phyloP scores from a whole-genome alignment of 2,329 filamentous ascomycete genomes.

The Neofusicoccum ribis region DNA sequence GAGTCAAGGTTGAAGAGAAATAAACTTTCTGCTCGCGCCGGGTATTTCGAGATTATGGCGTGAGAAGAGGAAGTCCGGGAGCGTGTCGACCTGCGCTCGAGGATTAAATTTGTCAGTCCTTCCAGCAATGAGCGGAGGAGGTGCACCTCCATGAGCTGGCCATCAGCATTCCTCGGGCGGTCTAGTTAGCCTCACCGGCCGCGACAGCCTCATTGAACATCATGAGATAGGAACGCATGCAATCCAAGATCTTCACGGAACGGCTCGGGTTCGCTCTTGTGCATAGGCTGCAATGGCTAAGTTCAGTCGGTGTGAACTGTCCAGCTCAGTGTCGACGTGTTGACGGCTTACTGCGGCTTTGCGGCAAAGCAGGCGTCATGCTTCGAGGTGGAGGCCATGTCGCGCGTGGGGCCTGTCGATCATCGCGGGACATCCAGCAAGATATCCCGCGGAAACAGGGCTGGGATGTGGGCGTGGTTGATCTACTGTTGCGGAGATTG shows the following conservation, averaged over 20 bases:
- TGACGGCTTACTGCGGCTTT: not conserved
- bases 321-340: constrained; percentile 10
- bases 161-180: not conserved
- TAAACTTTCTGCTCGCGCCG: not conserved
- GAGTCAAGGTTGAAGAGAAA: not conserved
- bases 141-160: not conserved
- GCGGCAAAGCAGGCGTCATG: not conserved
- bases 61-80: not conserved
- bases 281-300: not conserved
- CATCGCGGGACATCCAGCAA: not conserved
- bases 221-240: not conserved
- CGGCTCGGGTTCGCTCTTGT: not conserved
- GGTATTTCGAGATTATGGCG: not conserved
- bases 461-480: not conserved
- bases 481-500: not conserved
- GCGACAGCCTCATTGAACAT: not conserved
- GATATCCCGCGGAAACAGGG: not conserved
- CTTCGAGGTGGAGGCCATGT: not conserved
- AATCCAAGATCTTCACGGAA: not conserved
- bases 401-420: constrained; percentile 3
- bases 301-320: not conserved
- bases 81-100: not conserved
- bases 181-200: not conserved
- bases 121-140: not conserved
- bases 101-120: not conserved